Conservation (phyloP, 371 early-diverging fungal genomes). For the Mucor velutinosus region DNA sequence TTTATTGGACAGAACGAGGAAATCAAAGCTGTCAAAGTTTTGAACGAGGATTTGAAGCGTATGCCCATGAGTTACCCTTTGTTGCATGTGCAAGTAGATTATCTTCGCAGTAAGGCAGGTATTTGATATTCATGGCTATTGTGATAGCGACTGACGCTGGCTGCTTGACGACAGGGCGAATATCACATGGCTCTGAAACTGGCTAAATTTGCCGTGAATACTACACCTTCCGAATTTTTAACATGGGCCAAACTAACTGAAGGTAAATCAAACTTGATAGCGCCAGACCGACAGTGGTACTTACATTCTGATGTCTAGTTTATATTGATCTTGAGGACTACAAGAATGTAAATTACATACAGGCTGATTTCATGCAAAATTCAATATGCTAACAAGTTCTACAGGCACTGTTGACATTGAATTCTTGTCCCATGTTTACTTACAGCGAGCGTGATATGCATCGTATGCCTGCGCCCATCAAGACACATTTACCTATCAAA, state of each 20-base stretch:
- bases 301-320: slow-evolving; percentile 29
- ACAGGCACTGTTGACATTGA: slow-evolving; percentile 89
- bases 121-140: background rate
- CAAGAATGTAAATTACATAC: slow-evolving; percentile 63
- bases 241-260: slow-evolving; percentile 95
- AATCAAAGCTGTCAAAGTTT: slow-evolving; percentile 82
- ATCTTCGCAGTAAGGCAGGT: slow-evolving; percentile 73
- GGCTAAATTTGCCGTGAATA: slow-evolving; percentile 90
- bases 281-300: background rate
- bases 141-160: background rate
- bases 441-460: slow-evolving; percentile 89
- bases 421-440: slow-evolving; percentile 97
- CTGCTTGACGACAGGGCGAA: slow-evolving; percentile 45
- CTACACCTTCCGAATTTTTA: slow-evolving; percentile 92
- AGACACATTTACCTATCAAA: slow-evolving; percentile 79
- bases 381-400: background rate
- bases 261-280: slow-evolving; percentile 22
- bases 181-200: slow-evolving; percentile 80
- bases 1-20: slow-evolving; percentile 86
- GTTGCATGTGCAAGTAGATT: slow-evolving; percentile 87
- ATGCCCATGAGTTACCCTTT: slow-evolving; percentile 82
- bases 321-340: slow-evolving; percentile 87
- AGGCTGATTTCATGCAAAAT: background rate
- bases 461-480: slow-evolving; percentile 88
- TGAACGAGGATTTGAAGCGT: slow-evolving; percentile 80